Base-by-base conservation (phyloP, 257 asterid genomes). In the Cruciata laevipes region DNA sequence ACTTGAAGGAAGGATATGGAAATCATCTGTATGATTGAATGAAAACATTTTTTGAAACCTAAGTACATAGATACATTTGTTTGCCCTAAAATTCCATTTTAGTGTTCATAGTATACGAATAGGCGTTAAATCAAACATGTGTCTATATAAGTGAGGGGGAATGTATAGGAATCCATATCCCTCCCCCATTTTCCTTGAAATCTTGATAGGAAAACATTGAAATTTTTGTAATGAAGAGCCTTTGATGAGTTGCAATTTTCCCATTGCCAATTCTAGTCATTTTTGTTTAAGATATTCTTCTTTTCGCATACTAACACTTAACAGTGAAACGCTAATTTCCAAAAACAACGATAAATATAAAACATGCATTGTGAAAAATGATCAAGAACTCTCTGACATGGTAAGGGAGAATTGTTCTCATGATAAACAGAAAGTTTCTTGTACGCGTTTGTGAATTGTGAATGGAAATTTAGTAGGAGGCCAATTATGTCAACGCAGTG, bases 1-100 rank as follows among this genome's bases (percentile, higher is more conserved):
- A 2, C 86, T 93, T 69, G 97, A 93, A 78, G 97, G 98, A 75
- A 85, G 87, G 86, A 86, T 92, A 74, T 92, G 98, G 98, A 86
- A 88, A 8, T 92, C 96, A 1, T 87, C 90, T 12, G 86, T 82
- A 78, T 89, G 81, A 79, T 33, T 62, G 71, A 59, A 76, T 62
- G 71, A 59, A 76, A 55, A 73, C 64, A 60, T 6, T 47, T 47
- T 47, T 70, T 61, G 17, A 66, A 61, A 56, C 51, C 2, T 53
- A 59, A 68, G 75, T 59, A 71, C 73, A 78, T 72, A 71, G n/a
- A 12, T 37, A 2, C 25, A 73, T 37, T 67, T 69, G 61, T 78
- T 61, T 67, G 62, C 55, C 76, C 58, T 70, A 62, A 32, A 31
- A 17, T 63, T 30, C 64, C 61, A 42, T 60, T 40, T 40, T 69